phyloP scores from a whole-genome alignment of 2,329 filamentous ascomycete species.

The Trichoderma koningii region DNA sequence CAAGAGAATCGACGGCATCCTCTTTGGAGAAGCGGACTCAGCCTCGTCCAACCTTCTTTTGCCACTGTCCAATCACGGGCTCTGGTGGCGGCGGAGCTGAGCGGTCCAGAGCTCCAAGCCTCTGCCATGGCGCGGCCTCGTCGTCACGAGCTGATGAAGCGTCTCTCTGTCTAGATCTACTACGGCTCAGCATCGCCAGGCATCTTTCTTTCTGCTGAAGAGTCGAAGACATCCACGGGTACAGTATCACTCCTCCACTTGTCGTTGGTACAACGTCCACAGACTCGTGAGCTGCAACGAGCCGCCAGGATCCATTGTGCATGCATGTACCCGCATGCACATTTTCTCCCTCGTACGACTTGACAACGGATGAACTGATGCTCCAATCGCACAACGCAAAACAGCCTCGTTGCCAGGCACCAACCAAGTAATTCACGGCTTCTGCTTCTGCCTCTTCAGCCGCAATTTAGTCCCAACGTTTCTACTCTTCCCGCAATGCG shows the following conservation, averaged over 20 bases:
- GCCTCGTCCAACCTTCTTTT: conserved; percentile 5
- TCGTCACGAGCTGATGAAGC: conserved; percentile 22
- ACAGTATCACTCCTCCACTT: too few relatives aligned
- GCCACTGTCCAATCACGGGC: neutral
- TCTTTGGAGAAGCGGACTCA: neutral
- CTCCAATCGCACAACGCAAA: neutral
- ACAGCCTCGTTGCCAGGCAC: neutral
- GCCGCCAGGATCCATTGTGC: neutral
- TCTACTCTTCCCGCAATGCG: neutral
- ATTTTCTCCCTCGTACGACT: neutral
- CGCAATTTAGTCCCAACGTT: neutral
- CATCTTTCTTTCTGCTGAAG: too few relatives aligned
- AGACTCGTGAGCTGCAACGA: conserved; percentile 2
- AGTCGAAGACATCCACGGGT: too few relatives aligned
- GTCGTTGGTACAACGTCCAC: neutral
- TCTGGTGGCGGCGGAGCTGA: neutral
- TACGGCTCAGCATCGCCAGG: too few relatives aligned
- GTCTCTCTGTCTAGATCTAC: conserved; percentile 11
- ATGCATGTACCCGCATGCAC: neutral
- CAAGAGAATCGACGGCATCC: neutral
- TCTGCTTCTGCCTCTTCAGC: conserved; percentile 5
- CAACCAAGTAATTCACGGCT: neutral
- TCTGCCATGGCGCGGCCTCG: conserved; percentile 16
- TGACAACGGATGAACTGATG: neutral
- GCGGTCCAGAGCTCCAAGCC: conserved; percentile 17